Base-by-base conservation (phyloP, 2,329 filamentous ascomycete species). In the Daldinia sp. region DNA sequence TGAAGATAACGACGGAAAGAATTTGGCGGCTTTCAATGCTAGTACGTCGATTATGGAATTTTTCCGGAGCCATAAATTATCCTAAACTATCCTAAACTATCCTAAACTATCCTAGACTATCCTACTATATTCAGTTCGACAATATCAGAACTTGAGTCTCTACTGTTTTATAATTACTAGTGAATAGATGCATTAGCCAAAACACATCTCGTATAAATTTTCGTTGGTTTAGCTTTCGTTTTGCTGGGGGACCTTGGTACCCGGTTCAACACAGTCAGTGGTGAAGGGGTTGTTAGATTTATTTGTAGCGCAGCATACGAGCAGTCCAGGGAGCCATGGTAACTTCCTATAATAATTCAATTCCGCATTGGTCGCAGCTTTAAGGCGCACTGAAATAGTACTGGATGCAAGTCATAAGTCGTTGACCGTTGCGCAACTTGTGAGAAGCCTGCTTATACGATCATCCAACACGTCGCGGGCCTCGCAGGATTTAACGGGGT, bases 11-110 rank as follows among this genome's bases (percentile, higher is more conserved):
- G 43, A 60, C 1, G 63, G 60, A 9, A 21, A 67, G 10, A 58
- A 32, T 11, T 60, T 68, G 7, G 71, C 72, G 13, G 67, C 66
- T 2, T 74, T 73, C 17, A 70, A 74, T 43, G 70, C 71, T 8
- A 73, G 68, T 49, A 47, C 61, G 30, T 25, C 55, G 5, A 73
- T 72, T 23, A 71, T 73, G 70, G 67, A 69, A 4, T 74, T 70
- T 58, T 74, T 73, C 41, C 32, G 58, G 2, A 54, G 32, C 19
- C 68, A 67, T 19, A 50, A 11, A 8, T 29, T 71, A 32, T 29
- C 56, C 15, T 66, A 19, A 53, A n/a, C 37, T 39, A 5, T 29
- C 41, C 2, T 29, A 7, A n/a, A n/a, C n/a, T n/a, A n/a, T n/a
- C n/a, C n/a, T 19, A 50, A 11, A 8, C 25, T 71, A 32, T 29